Base-by-base conservation (phyloP, 768 basidiomycete genomes). In the Coprinopsis cinerea region DNA sequence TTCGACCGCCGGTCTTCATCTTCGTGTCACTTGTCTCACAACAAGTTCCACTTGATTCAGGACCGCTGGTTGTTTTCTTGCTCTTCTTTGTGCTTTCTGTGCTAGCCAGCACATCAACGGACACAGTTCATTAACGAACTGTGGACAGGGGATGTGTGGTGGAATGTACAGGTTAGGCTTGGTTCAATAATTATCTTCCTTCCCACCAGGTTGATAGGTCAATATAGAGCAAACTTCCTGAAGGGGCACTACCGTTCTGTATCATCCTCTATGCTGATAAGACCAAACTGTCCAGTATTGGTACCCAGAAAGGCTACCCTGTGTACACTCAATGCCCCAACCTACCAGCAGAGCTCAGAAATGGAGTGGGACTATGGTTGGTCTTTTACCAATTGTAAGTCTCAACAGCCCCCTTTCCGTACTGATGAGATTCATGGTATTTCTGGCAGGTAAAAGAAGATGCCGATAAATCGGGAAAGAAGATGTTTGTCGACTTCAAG, bases 221-320 rank as follows among this genome's bases (percentile, higher is more conserved):
- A n/a, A n/a, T n/a, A n/a, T 40, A 40, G 37, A 20, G 18, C 37
- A 23, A 20, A 13, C 32, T 63, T 25, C 56, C 63, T 22, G n/a
- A 49, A 5, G 55, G 42, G 47, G 61, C 53, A 37, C 62, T 64
- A 26, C 61, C 62, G 1, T 49, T 69, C 13, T 45, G 56, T 3
- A 60, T 64, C 20, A 65, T 71, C 39, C 22, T 72, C 0, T 74
- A 71, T 58, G 65, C 71, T 3, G 69, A 73, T 48, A 72, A 71
- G 35, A 59, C 64, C 13, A 63, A 65, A n/a, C 48, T 72, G 0
- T 72, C 67, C 0, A 59, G 62, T 2, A 70, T 70, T 58, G 64
- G 68, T 0, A 65, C 60, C 1, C 54, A 44, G 24, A 71, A 66
- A 45, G 70, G 63, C 0, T 67, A 72, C 52, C 72, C 67, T 1